Conservation (phyloP, 306 rosid genomes). For the Cucumis melo region DNA sequence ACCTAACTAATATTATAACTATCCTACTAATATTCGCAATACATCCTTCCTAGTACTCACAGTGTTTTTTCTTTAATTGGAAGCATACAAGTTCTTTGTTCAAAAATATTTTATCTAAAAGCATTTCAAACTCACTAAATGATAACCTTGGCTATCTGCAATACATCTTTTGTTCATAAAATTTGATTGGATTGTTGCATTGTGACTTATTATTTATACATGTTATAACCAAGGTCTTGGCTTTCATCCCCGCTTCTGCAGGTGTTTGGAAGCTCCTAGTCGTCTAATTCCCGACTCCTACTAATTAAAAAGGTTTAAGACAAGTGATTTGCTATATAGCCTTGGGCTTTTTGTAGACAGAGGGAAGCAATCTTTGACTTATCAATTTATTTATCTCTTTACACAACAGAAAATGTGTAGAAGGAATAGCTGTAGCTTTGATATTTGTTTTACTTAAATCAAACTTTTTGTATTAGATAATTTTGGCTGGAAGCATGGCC, state of each 20-base stretch:
- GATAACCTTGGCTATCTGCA: not conserved
- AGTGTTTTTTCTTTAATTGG: no score
- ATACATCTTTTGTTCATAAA: not conserved
- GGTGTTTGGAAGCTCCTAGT: conserved; percentile 61
- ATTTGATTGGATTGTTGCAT: not conserved
- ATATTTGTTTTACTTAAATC: not conserved
- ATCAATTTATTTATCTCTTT: not conserved
- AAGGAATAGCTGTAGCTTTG: not conserved
- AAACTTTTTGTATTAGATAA: not conserved
- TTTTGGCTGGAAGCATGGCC: not conserved
- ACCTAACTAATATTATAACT: no score
- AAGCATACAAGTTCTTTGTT: not conserved
- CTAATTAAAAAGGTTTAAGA: not conserved
- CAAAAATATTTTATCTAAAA: not conserved
- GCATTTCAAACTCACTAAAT: not conserved
- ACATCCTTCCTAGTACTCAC: no score
- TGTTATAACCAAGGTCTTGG: not conserved
- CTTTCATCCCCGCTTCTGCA: conserved; percentile 12
- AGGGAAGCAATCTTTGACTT: not conserved
- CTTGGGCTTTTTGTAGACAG: not conserved
- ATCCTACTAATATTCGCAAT: no score
- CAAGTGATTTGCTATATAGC: not conserved
- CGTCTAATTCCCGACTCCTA: not conserved
- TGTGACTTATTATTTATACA: not conserved
- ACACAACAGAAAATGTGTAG: not conserved